These are phyloP conservation scores for Mangifera indica DNA, from an alignment of 345 rosid genomes.

Conservation along the genomic window DNA sequence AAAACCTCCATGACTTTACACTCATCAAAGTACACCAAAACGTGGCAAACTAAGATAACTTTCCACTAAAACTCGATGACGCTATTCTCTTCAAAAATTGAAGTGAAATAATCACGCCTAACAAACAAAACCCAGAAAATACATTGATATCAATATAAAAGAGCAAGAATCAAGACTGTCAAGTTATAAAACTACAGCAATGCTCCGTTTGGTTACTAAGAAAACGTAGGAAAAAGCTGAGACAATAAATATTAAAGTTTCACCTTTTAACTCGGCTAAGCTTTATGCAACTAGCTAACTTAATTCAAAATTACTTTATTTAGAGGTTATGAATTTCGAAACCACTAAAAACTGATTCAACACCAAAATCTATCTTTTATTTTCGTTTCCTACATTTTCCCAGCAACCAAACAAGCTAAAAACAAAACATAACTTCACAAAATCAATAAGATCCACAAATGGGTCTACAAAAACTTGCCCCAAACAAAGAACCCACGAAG, in stretches of 20 bases:
- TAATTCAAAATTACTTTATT: neutral
- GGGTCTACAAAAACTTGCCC: conserved; percentile 27
- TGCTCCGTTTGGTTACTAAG: neutral
- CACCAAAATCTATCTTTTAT: neutral
- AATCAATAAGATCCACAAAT: conserved; percentile 26
- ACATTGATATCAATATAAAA: neutral
- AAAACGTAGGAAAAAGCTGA: neutral
- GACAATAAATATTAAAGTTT: neutral
- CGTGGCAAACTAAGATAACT: neutral
- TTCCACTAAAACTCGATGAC: conserved; percentile 13
- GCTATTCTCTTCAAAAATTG: conserved; percentile 2
- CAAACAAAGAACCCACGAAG: conserved; percentile 24
- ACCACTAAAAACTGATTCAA: conserved; percentile 2
- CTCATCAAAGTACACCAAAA: neutral
- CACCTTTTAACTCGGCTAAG: conserved; percentile 3
- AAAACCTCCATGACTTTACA: neutral
- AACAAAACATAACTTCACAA: conserved; percentile 3
- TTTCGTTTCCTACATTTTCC: neutral
- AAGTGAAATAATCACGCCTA: conserved; percentile 20
- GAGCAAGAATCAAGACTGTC: neutral
- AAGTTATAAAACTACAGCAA: neutral
- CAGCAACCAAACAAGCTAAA: conserved; percentile 14
- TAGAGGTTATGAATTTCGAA: neutral
- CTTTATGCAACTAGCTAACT: neutral
- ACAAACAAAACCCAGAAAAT: conserved; percentile 17